These are phyloP conservation scores for Starmerella ratchasimensis DNA, from an alignment of 805 yeast species.

Conservation along the genomic window DNA sequence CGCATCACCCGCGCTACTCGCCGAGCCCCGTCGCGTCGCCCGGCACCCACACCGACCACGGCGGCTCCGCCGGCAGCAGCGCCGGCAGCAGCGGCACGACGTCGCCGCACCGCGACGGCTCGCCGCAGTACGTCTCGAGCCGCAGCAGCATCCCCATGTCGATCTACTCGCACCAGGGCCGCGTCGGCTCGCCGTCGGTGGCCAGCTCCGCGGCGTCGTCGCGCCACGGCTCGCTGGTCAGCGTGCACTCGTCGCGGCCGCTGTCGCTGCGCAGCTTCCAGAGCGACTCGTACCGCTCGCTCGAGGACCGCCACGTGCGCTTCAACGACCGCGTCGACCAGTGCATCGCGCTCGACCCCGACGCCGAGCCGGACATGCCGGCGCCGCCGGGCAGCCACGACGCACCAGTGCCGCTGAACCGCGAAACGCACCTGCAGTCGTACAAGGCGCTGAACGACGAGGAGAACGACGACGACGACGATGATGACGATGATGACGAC, in stretches of 20 bases:
- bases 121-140: neutral
- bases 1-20: neutral
- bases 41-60: too few relatives aligned
- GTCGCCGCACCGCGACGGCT: neutral
- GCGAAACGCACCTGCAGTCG: neutral
- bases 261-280: conserved; percentile 10
- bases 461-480: conserved; percentile 24
- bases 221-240: conserved; percentile 5
- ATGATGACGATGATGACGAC: conserved; percentile 27
- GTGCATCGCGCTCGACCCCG: conserved; percentile 58
- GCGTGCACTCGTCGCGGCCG: conserved; percentile 7
- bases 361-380: too few relatives aligned
- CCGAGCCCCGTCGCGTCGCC: neutral
- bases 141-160: neutral
- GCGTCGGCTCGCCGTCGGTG: neutral
- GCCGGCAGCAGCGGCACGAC: neutral
- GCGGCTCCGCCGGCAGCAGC: neutral
- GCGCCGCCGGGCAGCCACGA: too few relatives aligned
- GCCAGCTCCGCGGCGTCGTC: conserved; percentile 5
- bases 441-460: conserved; percentile 9
- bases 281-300: conserved; percentile 9
- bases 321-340: conserved; percentile 91
- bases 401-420: conserved; percentile 2
- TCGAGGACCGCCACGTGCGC: conserved; percentile 57
- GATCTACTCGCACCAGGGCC: neutral